Evolutionary conservation across 78 protist genomes (phyloP), one percentile per base, ranked within the genome.

Genomic region (Diacronema lutheri): DNA sequence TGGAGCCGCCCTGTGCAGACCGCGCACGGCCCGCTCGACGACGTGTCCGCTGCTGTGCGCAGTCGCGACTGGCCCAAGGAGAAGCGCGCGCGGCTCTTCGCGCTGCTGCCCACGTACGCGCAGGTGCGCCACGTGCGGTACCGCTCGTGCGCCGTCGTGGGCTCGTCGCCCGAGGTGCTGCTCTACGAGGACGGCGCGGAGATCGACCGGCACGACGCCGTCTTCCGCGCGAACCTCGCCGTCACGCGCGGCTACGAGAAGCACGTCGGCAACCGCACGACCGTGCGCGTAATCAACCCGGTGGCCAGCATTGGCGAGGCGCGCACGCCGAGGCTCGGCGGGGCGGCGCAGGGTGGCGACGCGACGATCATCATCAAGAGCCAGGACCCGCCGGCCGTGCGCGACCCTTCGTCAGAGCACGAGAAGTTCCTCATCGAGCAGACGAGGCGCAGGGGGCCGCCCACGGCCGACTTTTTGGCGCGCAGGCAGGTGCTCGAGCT

Each of bases 161-260:
- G 50, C 20, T 21, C 14, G n/a, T 66, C 73, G 44, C 50, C 50
- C 16, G 50, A 35, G 50, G 10, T 35, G 46, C 73, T 66, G 12
- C 50, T 35, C 26, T 66, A 66, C 73, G 73, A n/a, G 29, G 73
- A 66, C 23, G 73, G 73, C 44, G 44, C 20, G 12, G 73, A 10
- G 16, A 66, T 66, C 16, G 73, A 66, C 73, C 44, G 11, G 44
- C 73, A 66, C 26, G 73, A 66, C 26, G 73, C 73, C 44, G 73
- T 66, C n/a, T 66, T 66, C 44, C 73, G 73, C 44, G 13, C 23
- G 44, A 66, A 66, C 44, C 50, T 66, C n/a, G 73, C 50, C 11
- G n/a, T 19, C 44, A 21, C 26, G 25, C 29, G 5, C 7, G 73
- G 73, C 50, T 66, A 20, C 44, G 73, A 66, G 23, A 35, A n/a